A percentile compares a stretch with the other conserved stretches of the same genome.
These are phyloP conservation scores for Limonium bicolor DNA, from an alignment of 148 eudicot genomes.

Conservation along the genomic window DNA sequence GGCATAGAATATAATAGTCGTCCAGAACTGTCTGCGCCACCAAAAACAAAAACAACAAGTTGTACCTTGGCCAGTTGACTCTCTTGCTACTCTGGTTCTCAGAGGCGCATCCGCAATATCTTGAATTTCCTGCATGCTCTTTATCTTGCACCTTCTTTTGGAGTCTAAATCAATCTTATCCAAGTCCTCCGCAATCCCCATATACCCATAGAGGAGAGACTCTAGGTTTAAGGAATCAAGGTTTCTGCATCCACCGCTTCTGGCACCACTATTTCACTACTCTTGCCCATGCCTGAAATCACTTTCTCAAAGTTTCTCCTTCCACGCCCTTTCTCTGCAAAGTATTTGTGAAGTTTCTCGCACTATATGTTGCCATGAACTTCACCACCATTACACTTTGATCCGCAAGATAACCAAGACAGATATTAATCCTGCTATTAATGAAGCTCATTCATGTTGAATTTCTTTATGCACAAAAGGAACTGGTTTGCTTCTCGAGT, in stretches of 20 bases:
- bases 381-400: constrained; percentile 25
- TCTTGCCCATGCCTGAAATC: constrained; percentile 14
- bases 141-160: constrained; percentile 27
- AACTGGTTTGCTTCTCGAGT: too few species aligned
- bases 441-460: constrained; percentile 16
- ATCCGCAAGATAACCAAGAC: constrained; percentile 29
- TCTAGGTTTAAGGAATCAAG: too few species aligned
- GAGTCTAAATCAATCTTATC: constrained; percentile 27
- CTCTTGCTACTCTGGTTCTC: constrained; percentile 10
- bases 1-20: too few species aligned
- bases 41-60: too few species aligned
- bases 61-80: too few species aligned
- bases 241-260: constrained; percentile 3
- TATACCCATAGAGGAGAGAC: constrained; percentile 26
- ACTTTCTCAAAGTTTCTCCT: constrained; percentile 19
- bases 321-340: constrained; percentile 23
- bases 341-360: constrained; percentile 31
- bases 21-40: too few species aligned
- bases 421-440: constrained; percentile 23
- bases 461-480: not conserved
- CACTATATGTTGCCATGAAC: constrained; percentile 43
- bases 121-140: constrained; percentile 44
- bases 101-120: constrained; percentile 40
- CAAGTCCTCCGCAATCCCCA: constrained; percentile 45
- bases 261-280: constrained; percentile 6